Base-by-base conservation (phyloP, 2,329 filamentous ascomycete genomes). In the Niveomyces coronatus region DNA sequence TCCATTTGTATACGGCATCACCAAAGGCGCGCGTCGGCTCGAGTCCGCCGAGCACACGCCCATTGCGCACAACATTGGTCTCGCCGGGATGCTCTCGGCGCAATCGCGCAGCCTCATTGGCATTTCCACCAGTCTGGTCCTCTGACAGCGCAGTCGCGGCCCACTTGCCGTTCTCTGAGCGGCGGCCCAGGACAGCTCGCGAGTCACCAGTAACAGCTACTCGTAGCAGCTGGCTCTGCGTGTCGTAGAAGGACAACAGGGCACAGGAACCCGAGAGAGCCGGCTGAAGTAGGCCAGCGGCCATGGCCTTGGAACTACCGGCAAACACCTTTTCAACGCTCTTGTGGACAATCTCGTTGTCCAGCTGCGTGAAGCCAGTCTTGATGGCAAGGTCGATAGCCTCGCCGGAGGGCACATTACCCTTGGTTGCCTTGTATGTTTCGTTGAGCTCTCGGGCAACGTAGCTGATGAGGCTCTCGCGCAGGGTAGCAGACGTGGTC, bases 1-100 rank as follows among this genome's bases (percentile, higher is more conserved):
- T 84, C 91, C 91, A 98, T 62, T 98, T 98, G 68, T 98, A 98
- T 50, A 82, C 81, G 8, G 91, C 89, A 60, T 98, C 91, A 24
- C 91, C 93, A 59, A 98, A 98, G 0, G 93, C 89, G 45, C 91
- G 80, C 14, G 82, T 89, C 4, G 91, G 91, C 58, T 98, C 91
- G 10, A 98, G 69, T 14, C 88, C 85, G 31, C 91, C 91, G 1
- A 98, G 71, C 13, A 98, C 85, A 44, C 91, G 82, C 5, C 91
- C 91, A 49, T 94, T 91, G 30, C 79, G 73, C 28, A 94, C 79
- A 8, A 95, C 91, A 49, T 88, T 71, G 11, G 85, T 81, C 61
- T 98, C 91, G 19, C 82, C 83, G 1, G 91, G 91, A 53, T 98
- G 91, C 49, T 88, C 82, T 46, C 76, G 79, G 23, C 85, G 83